Base-by-base conservation (phyloP, 176 grass and related monocot genomes). In the Zoysia japonica region DNA sequence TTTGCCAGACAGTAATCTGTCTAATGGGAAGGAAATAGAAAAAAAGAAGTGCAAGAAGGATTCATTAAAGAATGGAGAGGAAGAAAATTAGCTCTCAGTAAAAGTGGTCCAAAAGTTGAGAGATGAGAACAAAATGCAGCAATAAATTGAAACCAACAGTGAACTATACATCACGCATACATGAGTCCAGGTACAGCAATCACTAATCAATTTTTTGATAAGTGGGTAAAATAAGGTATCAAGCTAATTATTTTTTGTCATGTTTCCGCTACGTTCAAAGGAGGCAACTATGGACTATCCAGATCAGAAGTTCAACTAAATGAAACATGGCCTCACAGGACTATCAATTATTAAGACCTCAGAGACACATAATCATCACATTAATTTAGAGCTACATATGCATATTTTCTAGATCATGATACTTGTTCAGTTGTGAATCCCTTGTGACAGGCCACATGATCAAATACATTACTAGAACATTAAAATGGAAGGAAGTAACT, bases 81-180 rank as follows among this genome's bases (percentile, higher is more conserved):
- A 17, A 78, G 9, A 35, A 6, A 16, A 67, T 40, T 14, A 20
- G 65, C 57, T 71, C 67, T 45, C n/a, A 66, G 60, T 9, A 28
- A 8, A 3, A 54, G 14, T 17, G 35, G 11, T 45, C 57, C 45
- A 83, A 51, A 41, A 61, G 20, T 3, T n/a, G 17, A 13, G 2
- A 83, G 39, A 53, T 9, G 20, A 62, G 14, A 53, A 74, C 3
- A 83, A 67, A 73, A 68, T 16, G n/a, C 11, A 8, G 41, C 45
- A 3, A 14, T 61, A 53, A 53, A 88, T 9, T 40, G 41, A 16
- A n/a, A 41, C 73, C 28, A n/a, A 51, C 5, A 0, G 61, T 8
- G 11, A 40, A 40, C 11, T 37, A 47, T n/a, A 60, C 61, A 13
- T 41, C 3, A 79, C 45, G 3, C 3, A 20, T 51, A 11, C 3